Evolutionary conservation across 2,329 filamentous ascomycete species (phyloP), one percentile per base, ranked within the genome.

Genomic region (Colletotrichum costaricense): DNA sequence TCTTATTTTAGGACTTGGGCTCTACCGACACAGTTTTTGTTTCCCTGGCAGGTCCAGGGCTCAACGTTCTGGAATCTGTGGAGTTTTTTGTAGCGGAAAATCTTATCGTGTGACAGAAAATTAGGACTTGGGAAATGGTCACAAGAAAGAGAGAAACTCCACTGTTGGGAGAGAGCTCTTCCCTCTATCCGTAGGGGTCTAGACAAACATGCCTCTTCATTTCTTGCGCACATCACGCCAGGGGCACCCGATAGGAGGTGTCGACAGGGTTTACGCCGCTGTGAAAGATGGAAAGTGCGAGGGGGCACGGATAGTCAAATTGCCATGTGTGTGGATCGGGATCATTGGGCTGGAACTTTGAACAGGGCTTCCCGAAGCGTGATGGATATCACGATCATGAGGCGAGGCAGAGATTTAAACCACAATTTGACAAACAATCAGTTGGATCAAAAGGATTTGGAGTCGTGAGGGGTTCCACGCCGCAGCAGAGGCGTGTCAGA

Each of bases 201-300:
- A 7, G 60, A 19, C 46, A 63, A 52, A 30, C 28, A 56, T 26
- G n/a, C 28, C 42, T n/a, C 22, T 49, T 33, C 33, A 11, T 46
- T 26, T 28, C 67, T 38, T 65, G 70, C 60, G 70, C 46, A 57
- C 55, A 73, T 73, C 70, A 28, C 55, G 19, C 55, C 49, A 65
- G 19, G 33, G 63, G 16, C 26, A 33, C n/a, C 46, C 52, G 52
- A 57, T 28, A 26, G 24, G 33, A 57, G 52, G 8, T 22, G 49
- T 26, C 52, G 24, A 30, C 52, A 46, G 35, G 49, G 52, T 26
- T 55, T 55, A 24, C 9, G 28, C 62, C 42, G 19, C 42, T 49
- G 19, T 22, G 19, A 49, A 33, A 33, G 30, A 33, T 33, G 8
- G 30, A 33, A n/a, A n/a, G 42, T 49, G 42, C 19, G 42, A 49